Conservation (phyloP, 805 yeast genomes). For the Ogataea ganodermae region DNA sequence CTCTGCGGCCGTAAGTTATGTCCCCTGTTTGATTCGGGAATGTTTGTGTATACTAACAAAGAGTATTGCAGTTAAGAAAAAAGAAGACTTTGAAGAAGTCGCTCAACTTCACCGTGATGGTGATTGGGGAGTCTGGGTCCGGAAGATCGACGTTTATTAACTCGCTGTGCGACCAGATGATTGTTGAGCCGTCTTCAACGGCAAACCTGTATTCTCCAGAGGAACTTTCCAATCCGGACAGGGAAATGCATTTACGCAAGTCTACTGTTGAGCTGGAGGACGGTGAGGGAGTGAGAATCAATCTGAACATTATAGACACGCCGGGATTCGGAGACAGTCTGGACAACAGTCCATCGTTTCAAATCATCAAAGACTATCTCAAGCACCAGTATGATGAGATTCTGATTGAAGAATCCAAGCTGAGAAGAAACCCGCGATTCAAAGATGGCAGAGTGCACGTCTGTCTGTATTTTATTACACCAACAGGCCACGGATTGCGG, state of each 20-base stretch:
- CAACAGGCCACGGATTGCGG: conserved; percentile 64
- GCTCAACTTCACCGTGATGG: conserved; percentile 82
- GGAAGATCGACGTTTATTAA: conserved; percentile 94
- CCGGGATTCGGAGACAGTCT: conserved; percentile 81
- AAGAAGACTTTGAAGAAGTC: conserved; percentile 81
- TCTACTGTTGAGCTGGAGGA: conserved; percentile 85
- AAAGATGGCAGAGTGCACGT: conserved; percentile 83
- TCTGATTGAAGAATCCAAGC: conserved; percentile 75
- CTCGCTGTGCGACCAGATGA: conserved; percentile 85
- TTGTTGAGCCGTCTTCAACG: conserved; percentile 71
- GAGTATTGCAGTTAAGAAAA: conserved; percentile 50
- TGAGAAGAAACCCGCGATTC: conserved; percentile 82
- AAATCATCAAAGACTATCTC: conserved; percentile 71
- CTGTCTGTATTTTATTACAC: conserved; percentile 73
- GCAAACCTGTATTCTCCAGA: conserved; percentile 35
- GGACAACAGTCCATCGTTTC: conserved; percentile 67
- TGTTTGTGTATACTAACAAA: conserved; percentile 4
- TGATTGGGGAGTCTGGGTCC: conserved; percentile 82
- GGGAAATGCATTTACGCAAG: conserved; percentile 66
- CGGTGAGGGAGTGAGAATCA: conserved; percentile 81
- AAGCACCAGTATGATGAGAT: conserved; percentile 85
- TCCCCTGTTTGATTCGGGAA: not conserved
- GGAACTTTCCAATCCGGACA: conserved; percentile 50
- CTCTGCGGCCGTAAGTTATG: conserved; percentile 14
- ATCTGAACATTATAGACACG: conserved; percentile 74